Evolutionary conservation across 352 stramenopile genomes (phyloP).

Genomic region (Halophytophthora polymorphica): DNA sequence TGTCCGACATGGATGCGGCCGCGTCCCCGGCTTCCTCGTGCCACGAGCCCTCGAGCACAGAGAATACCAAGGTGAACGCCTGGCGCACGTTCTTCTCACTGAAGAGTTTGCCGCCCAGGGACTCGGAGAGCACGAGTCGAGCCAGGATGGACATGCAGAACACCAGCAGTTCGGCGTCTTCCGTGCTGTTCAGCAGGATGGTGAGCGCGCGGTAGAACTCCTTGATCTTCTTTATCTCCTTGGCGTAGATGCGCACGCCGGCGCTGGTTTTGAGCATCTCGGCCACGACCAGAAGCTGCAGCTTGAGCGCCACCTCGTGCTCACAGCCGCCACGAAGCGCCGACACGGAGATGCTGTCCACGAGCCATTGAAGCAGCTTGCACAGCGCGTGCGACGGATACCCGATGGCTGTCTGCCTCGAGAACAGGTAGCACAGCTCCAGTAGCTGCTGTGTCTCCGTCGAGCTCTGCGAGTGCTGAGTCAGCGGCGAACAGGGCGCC

Average conservation of each 20-base stretch:
- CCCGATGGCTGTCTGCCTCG: conserved; percentile 45
- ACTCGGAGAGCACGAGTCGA: conserved; percentile 64
- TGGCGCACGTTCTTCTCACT: conserved; percentile 80
- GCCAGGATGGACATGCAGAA: conserved; percentile 77
- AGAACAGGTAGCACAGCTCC: conserved; percentile 60
- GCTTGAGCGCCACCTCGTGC: conserved; percentile 48
- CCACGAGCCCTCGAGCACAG: conserved; percentile 60
- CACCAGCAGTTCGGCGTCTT: conserved; percentile 70
- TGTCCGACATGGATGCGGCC: conserved; percentile 22
- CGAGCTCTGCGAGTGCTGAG: conserved; percentile 22
- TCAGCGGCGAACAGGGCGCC: conserved; percentile 27
- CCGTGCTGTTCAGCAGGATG: conserved; percentile 78
- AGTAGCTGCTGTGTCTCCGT: conserved; percentile 44
- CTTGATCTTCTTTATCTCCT: conserved; percentile 78
- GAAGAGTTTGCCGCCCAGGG: conserved; percentile 78
- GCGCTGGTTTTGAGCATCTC: conserved; percentile 70
- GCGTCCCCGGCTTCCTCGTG: conserved; percentile 25
- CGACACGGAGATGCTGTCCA: conserved; percentile 38
- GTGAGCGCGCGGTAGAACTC: conserved; percentile 79
- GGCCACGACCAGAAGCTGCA: conserved; percentile 64
- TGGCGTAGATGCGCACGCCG: conserved; percentile 70
- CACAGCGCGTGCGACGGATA: conserved; percentile 71
- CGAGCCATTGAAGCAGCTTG: conserved; percentile 68
- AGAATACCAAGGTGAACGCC: conserved; percentile 68
- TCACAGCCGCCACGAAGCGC: conserved; percentile 42